These are phyloP conservation scores for Rhipidocladum racemiflorum DNA, from an alignment of 176 grass and related monocot species.

Conservation along the genomic window DNA sequence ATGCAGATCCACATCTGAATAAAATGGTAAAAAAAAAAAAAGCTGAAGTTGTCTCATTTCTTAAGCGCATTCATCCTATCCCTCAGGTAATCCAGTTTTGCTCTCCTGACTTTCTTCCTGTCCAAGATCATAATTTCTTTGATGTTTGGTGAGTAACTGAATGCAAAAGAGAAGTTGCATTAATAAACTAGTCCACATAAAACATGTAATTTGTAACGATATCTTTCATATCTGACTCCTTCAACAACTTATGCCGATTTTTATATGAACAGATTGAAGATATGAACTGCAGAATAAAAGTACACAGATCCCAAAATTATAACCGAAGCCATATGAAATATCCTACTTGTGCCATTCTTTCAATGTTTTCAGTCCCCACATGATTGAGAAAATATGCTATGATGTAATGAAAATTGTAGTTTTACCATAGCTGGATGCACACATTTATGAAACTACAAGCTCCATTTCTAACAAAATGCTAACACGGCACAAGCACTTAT, in stretches of 20 bases:
- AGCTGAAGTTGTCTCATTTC: slow-evolving; percentile 36
- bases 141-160: slow-evolving; percentile 79
- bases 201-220: neutral
- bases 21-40: neutral
- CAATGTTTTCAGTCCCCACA: neutral
- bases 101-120: slow-evolving; percentile 83
- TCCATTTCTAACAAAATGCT: neutral
- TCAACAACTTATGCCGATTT: neutral
- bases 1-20: neutral
- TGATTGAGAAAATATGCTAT: neutral
- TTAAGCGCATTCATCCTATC: slow-evolving; percentile 88
- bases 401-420: neutral
- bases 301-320: neutral
- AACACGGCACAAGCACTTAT: neutral
- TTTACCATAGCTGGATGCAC: neutral
- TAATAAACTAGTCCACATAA: neutral
- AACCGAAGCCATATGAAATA: neutral
- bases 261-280: neutral
- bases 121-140: slow-evolving; percentile 91
- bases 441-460: neutral
- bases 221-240: neutral
- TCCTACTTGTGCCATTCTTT: neutral
- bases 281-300: neutral
- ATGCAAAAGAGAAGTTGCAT: neutral
- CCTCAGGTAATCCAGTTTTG: slow-evolving; percentile 93